A percentile compares a stretch with the other conserved stretches of the same genome.
Evolutionary conservation across 192 early-diverging fungal species (phyloP).

Genomic region (Borealophlyctis nickersoniae): DNA sequence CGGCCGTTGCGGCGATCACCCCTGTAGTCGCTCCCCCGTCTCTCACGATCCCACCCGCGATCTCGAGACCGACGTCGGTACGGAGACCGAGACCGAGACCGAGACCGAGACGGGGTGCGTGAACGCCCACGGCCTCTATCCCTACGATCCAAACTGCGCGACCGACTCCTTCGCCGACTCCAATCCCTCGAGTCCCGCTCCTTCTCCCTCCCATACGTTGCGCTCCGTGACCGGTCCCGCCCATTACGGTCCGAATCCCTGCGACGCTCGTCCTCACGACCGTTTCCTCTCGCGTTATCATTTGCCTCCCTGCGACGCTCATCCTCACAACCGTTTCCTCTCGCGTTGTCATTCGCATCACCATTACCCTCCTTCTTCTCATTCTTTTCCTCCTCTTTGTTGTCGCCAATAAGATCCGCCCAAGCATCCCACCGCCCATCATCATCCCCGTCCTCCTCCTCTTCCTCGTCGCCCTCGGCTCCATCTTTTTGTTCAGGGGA

Average conservation of each 20-base stretch:
- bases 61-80: too few relatives aligned
- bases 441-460: conserved; percentile 43
- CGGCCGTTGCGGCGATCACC: too few relatives aligned
- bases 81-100: conserved; percentile 2
- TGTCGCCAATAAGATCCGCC: conserved; percentile 40
- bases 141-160: not conserved
- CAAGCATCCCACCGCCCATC: conserved; percentile 42
- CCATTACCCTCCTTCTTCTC: conserved; percentile 14
- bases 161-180: conserved; percentile 1
- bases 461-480: conserved; percentile 12
- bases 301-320: too few relatives aligned
- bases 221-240: not conserved
- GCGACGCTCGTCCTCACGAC: too few relatives aligned
- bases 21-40: too few relatives aligned
- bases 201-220: conserved; percentile 4
- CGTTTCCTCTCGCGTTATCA: too few relatives aligned
- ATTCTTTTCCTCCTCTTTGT: conserved; percentile 7
- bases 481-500: not conserved
- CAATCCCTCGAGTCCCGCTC: not conserved
- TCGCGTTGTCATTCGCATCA: too few relatives aligned
- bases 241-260: too few relatives aligned
- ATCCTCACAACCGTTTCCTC: too few relatives aligned
- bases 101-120: not conserved
- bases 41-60: too few relatives aligned
- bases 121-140: not conserved